Evolutionary conservation across 331 rosid genomes (phyloP).

Genomic region (Acacia concinna): DNA sequence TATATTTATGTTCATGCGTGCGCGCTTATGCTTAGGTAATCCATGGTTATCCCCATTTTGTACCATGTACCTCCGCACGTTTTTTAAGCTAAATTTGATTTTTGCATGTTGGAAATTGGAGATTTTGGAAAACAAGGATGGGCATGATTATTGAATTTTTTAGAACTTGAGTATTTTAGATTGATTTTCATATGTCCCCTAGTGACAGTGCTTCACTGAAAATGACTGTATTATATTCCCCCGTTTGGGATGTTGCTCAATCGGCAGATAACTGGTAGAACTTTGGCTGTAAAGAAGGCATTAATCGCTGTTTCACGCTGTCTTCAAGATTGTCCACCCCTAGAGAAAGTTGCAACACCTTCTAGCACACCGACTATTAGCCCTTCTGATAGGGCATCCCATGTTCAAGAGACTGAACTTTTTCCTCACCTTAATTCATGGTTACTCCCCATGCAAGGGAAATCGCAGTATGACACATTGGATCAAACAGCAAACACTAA

Average conservation of each 20-base stretch:
- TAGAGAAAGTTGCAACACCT: conserved; percentile 30
- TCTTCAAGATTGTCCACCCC: conserved; percentile 59
- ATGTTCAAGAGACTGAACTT: conserved; percentile 33
- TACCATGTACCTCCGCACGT: background rate
- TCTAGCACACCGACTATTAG: conserved; percentile 19
- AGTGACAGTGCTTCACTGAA: background rate
- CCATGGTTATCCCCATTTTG: background rate
- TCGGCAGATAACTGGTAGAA: conserved; percentile 53
- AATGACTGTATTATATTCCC: conserved; percentile 19
- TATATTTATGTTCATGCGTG: background rate
- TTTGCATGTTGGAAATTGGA: background rate
- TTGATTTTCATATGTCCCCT: conserved; percentile 10
- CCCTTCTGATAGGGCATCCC: conserved; percentile 32
- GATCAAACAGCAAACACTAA: conserved; percentile 24
- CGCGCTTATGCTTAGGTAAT: background rate
- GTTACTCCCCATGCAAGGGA: conserved; percentile 38
- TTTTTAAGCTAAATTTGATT: background rate
- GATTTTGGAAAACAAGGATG: background rate
- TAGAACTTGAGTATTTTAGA: conserved; percentile 10
- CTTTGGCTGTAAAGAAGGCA: conserved; percentile 62
- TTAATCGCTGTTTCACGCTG: conserved; percentile 52
- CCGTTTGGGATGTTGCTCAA: conserved; percentile 34
- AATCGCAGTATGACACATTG: conserved; percentile 27
- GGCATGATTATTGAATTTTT: background rate
- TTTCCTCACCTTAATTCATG: conserved; percentile 45